These are phyloP conservation scores for Leccinum boreale DNA, from an alignment of 768 basidiomycete species.

Conservation along the genomic window DNA sequence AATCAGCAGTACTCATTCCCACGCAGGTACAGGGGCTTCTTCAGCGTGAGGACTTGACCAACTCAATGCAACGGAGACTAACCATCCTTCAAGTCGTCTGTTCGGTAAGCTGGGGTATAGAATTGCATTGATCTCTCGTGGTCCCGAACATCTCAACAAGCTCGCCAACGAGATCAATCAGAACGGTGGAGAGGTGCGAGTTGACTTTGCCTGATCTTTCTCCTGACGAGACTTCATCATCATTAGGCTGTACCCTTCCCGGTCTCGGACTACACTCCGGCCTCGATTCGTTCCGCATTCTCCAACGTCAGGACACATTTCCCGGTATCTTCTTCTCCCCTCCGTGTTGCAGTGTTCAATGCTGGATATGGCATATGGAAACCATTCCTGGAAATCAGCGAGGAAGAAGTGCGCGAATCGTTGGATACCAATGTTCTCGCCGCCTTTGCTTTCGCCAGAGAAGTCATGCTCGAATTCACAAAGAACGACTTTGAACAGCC, in stretches of 20 bases:
- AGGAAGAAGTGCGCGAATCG: constrained; percentile 50
- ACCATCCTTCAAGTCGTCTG: constrained; percentile 40
- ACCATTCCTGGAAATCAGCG: constrained; percentile 61
- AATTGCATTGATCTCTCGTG: constrained; percentile 64
- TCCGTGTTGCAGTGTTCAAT: constrained; percentile 67
- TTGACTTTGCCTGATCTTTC: constrained; percentile 3
- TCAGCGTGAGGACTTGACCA: constrained; percentile 44
- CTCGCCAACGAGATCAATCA: constrained; percentile 54
- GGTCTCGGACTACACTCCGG: constrained; percentile 46
- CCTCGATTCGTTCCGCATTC: constrained; percentile 51
- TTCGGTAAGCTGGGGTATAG: constrained; percentile 64
- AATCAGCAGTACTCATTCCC: not conserved
- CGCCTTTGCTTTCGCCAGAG: constrained; percentile 62
- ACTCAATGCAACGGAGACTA: not conserved
- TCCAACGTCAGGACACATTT: constrained; percentile 43
- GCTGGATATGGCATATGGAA: constrained; percentile 57
- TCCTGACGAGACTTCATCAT: not conserved
- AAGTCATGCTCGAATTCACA: constrained; percentile 58
- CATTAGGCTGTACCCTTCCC: constrained; percentile 56
- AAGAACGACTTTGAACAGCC: constrained; percentile 44
- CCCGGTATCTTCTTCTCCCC: constrained; percentile 44
- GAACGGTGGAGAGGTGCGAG: constrained; percentile 53
- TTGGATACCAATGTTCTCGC: constrained; percentile 53
- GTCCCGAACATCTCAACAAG: constrained; percentile 46
- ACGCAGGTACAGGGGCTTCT: constrained; percentile 53